These are phyloP conservation scores for Albatrellus ellisii DNA, from an alignment of 768 basidiomycete genomes.

Conservation along the genomic window DNA sequence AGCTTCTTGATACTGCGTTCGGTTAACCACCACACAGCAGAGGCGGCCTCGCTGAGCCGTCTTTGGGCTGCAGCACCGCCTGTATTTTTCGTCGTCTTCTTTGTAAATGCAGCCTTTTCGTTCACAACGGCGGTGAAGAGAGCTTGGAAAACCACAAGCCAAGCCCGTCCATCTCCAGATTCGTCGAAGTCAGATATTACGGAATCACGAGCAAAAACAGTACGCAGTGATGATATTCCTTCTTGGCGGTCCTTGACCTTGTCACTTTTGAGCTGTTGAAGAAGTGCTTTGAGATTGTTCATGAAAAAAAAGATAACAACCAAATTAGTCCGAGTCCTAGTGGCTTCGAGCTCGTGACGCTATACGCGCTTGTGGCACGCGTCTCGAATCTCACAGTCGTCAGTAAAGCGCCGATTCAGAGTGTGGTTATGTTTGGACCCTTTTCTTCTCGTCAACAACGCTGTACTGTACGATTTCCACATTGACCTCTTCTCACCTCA, in stretches of 20 bases:
- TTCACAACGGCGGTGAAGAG: conserved; percentile 51
- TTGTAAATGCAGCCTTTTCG: conserved; percentile 41
- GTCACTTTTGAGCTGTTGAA: conserved; percentile 41
- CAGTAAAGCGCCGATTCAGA: no score
- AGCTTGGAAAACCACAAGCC: conserved; percentile 60
- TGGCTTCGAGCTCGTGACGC: no score
- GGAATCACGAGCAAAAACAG: conserved; percentile 36
- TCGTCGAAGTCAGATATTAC: conserved; percentile 29
- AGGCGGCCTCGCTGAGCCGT: conserved; percentile 54
- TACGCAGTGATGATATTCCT: conserved; percentile 38
- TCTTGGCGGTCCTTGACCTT: conserved; percentile 63
- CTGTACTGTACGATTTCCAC: no score
- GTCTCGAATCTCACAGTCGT: no score
- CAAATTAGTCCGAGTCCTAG: conserved; percentile 4
- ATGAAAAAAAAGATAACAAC: conserved; percentile 15
- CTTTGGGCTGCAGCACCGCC: conserved; percentile 34
- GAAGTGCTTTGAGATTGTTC: conserved; percentile 32
- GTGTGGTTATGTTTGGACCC: no score
- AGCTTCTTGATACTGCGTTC: conserved; percentile 47
- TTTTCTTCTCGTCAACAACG: no score
- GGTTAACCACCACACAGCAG: conserved; percentile 58
- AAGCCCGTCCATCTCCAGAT: conserved; percentile 26
- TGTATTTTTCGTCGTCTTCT: conserved; percentile 28
- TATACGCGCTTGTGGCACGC: no score
- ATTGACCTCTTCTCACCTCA: background rate